Evolutionary conservation across 768 basidiomycete species (phyloP).

Genomic region (Fomitopsis pulvina): DNA sequence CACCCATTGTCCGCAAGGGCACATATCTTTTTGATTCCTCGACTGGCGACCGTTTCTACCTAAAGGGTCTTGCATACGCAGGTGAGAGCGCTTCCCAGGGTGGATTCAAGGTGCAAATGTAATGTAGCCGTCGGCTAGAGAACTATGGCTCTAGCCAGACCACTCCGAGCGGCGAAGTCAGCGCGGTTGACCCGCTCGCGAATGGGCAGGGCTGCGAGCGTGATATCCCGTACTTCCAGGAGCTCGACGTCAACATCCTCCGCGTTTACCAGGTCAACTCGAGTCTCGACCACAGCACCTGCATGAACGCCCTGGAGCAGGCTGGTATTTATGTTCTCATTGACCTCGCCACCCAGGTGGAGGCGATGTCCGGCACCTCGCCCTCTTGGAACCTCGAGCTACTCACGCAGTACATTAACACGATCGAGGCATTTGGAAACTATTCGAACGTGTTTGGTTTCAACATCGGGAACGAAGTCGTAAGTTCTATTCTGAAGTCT

Average conservation of each 20-base stretch:
- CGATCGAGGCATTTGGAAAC: neutral
- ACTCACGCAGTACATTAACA: neutral
- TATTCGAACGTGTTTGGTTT: conserved; percentile 2
- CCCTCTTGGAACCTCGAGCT: conserved; percentile 2
- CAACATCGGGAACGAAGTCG: conserved; percentile 2
- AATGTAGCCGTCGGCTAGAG: neutral
- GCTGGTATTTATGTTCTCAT: conserved; percentile 1
- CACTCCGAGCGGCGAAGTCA: neutral
- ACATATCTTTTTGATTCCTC: conserved; percentile 1
- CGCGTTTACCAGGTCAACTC: conserved; percentile 5
- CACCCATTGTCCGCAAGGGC: neutral
- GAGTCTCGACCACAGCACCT: neutral
- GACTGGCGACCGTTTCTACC: conserved; percentile 1
- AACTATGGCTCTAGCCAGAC: conserved; percentile 3
- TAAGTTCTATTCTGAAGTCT: neutral
- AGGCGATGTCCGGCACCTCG: neutral
- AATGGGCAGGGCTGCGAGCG: neutral
- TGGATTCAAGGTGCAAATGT: neutral
- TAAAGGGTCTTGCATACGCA: conserved; percentile 3
- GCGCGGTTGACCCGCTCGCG: conserved; percentile 2
- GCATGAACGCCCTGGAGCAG: neutral
- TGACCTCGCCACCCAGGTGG: conserved; percentile 1
- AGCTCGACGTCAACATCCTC: conserved; percentile 3
- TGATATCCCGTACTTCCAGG: conserved; percentile 3
- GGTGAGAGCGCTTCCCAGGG: neutral